phyloP scores from a whole-genome alignment of 2,329 filamentous ascomycete species.

The Epichloe baconii region DNA sequence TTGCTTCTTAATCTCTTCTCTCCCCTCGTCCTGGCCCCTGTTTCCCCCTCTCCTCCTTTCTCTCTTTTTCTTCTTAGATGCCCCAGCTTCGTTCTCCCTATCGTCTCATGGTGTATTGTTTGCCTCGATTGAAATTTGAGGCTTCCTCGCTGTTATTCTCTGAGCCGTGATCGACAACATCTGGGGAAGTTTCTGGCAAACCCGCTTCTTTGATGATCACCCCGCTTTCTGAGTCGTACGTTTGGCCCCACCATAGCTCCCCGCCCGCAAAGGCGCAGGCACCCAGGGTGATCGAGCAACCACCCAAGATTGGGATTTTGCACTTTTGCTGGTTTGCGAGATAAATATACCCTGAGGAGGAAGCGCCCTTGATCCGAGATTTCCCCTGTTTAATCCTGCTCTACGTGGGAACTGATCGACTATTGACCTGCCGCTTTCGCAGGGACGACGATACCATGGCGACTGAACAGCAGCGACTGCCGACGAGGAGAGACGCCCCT shows the following conservation, averaged over 20 bases:
- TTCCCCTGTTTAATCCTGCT: too few species aligned
- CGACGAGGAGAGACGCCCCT: conserved; percentile 67
- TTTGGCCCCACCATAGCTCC: conserved; percentile 5
- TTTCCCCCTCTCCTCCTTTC: not conserved
- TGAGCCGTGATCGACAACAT: not conserved
- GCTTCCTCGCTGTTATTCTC: too few species aligned
- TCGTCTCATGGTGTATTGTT: too few species aligned
- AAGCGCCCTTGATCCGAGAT: not conserved
- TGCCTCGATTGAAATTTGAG: too few species aligned
- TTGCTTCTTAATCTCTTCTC: too few species aligned
- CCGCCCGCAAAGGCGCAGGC: not conserved
- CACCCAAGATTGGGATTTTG: too few species aligned
- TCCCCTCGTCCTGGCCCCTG: not conserved
- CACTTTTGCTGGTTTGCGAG: not conserved
- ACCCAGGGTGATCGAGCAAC: too few species aligned
- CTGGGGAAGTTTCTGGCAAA: not conserved
- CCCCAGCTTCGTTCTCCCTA: too few species aligned
- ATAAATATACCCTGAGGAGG: not conserved
- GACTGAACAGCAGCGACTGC: conserved; percentile 25
- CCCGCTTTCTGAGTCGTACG: not conserved
- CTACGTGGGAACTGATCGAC: too few species aligned
- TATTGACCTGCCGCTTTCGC: not conserved
- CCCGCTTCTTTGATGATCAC: not conserved
- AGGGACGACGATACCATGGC: conserved; percentile 15
- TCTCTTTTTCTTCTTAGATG: not conserved